These are phyloP conservation scores for Olyra latifolia DNA, from an alignment of 176 grass and related monocot species.

Conservation along the genomic window DNA sequence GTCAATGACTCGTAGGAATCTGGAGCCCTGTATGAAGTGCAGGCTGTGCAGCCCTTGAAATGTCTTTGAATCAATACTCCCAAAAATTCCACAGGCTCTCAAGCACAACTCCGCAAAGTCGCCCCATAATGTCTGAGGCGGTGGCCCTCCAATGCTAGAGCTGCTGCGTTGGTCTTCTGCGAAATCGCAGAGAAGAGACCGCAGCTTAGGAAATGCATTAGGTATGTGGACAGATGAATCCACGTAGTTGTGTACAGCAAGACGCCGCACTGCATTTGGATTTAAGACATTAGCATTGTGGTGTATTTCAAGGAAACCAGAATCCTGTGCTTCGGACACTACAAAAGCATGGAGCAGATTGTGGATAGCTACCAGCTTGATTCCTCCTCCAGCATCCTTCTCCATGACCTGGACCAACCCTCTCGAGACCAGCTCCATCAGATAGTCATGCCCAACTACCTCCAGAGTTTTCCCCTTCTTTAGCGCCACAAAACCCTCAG, in stretches of 20 bases:
- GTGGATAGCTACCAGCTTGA: conserved; percentile 41
- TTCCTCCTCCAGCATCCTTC: conserved; percentile 39
- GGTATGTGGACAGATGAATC: conserved; percentile 36
- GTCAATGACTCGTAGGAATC: conserved; percentile 44
- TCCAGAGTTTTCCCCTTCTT: conserved; percentile 40
- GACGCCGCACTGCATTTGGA: conserved; percentile 37
- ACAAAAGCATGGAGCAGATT: conserved; percentile 44
- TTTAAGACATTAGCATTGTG: conserved; percentile 34
- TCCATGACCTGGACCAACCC: conserved; percentile 43
- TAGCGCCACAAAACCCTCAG: conserved; percentile 44
- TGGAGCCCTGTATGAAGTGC: conserved; percentile 41
- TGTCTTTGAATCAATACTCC: not conserved
- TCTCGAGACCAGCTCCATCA: conserved; percentile 43
- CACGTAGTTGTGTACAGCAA: conserved; percentile 44
- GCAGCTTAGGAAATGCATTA: conserved; percentile 46
- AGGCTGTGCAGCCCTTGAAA: conserved; percentile 32
- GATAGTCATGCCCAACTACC: conserved; percentile 33
- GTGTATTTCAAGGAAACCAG: conserved; percentile 48
- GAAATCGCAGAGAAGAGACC: conserved; percentile 49
- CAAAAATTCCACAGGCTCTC: conserved; percentile 27
- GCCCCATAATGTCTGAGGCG: conserved; percentile 24
- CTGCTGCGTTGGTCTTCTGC: conserved; percentile 44
- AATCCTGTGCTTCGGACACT: conserved; percentile 43
- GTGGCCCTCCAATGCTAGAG: conserved; percentile 8
- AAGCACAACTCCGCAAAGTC: conserved; percentile 33